Evolutionary conservation across 1,284 basidiomycete species (phyloP).

Genomic region (Rugosomyces carneus): DNA sequence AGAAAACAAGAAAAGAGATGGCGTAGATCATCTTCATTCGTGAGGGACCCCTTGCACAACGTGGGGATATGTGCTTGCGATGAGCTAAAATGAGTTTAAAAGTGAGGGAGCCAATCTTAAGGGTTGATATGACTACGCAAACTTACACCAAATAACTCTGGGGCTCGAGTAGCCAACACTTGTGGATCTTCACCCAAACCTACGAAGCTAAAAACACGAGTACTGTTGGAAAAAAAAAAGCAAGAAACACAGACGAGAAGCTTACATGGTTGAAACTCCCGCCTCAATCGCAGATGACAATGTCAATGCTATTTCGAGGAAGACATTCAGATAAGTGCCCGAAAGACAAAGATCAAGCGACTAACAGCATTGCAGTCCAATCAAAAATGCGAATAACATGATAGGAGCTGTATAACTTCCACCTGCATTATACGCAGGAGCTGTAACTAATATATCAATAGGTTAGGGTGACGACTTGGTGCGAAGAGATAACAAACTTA

Average conservation of each 20-base stretch:
- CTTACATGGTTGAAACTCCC: constrained; percentile 81
- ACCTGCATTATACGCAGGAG: constrained; percentile 59
- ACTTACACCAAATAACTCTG: constrained; percentile 61
- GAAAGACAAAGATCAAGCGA: constrained; percentile 10
- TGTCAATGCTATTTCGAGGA: constrained; percentile 44
- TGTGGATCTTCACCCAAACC: constrained; percentile 80
- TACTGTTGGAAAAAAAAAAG: neutral
- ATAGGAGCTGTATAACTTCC: constrained; percentile 78
- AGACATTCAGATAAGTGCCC: neutral
- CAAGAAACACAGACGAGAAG: neutral
- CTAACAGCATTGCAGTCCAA: constrained; percentile 69
- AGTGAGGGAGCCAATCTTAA: constrained; percentile 1
- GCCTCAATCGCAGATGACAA: constrained; percentile 69
- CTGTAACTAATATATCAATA: constrained; percentile 41
- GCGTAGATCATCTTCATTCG: constrained; percentile 5
- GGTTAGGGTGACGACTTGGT: neutral
- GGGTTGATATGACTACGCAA: neutral
- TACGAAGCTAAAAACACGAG: constrained; percentile 63
- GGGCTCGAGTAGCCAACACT: constrained; percentile 67
- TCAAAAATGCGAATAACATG: constrained; percentile 75
- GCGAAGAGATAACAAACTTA: constrained; percentile 29
- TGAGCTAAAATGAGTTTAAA: constrained; percentile 35
- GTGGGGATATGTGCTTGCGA: constrained; percentile 53
- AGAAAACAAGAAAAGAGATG: neutral
- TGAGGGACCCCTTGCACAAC: constrained; percentile 48